phyloP scores from a whole-genome alignment of 805 yeast genomes.

The Candida caryicola region DNA sequence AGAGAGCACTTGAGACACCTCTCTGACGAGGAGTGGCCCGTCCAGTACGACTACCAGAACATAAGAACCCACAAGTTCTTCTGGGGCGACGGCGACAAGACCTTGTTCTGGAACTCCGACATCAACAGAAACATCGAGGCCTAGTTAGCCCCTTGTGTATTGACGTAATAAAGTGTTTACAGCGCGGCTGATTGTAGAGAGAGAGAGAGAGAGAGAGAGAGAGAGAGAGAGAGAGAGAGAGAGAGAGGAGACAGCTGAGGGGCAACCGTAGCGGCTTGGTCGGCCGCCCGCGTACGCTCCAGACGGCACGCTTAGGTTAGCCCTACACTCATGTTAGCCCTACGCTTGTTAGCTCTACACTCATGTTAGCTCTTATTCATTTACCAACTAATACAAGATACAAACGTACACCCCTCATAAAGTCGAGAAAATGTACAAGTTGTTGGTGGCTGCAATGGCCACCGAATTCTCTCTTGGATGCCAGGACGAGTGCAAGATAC shows the following conservation, averaged over 20 bases:
- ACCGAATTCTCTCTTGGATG: slow-evolving; percentile 96
- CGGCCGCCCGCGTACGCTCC: no score
- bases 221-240: neutral
- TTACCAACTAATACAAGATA: neutral
- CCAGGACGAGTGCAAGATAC: slow-evolving; percentile 95
- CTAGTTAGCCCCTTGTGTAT: slow-evolving; percentile 6
- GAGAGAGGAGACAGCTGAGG: neutral
- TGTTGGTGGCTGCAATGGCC: slow-evolving; percentile 98
- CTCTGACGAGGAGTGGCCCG: slow-evolving; percentile 90
- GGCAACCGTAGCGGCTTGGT: no score
- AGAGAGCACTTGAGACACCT: slow-evolving; percentile 71
- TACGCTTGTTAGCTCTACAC: neutral
- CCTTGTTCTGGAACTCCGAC: slow-evolving; percentile 92
- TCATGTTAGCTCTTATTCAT: no score
- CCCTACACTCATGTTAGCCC: neutral
- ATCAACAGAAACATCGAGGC: slow-evolving; percentile 78
- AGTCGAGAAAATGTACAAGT: slow-evolving; percentile 80
- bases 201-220: neutral
- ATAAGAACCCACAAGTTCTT: slow-evolving; percentile 82
- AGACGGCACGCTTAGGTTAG: no score
- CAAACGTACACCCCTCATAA: slow-evolving; percentile 28
- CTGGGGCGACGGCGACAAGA: slow-evolving; percentile 99
- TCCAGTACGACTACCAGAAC: slow-evolving; percentile 87
- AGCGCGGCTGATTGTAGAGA: neutral
- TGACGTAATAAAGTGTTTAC: neutral